These are phyloP conservation scores for Saccharomycopsis fodiens DNA, from an alignment of 805 yeast genomes.

Conservation along the genomic window DNA sequence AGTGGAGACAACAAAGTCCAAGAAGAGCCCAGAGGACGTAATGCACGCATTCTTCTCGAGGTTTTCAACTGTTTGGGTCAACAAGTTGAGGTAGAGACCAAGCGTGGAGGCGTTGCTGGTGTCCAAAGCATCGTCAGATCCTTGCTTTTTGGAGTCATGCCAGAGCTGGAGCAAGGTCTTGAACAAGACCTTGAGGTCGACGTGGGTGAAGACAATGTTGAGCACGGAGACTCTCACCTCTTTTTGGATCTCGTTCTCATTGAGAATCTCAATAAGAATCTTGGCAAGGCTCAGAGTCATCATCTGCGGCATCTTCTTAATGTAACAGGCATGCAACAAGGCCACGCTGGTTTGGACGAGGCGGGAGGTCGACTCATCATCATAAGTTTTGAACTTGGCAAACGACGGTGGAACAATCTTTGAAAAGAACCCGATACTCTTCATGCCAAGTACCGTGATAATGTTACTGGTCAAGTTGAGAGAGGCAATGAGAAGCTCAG, in stretches of 20 bases:
- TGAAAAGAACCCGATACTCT: constrained; percentile 77
- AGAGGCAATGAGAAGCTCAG: constrained; percentile 67
- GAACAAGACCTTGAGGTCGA: constrained; percentile 59
- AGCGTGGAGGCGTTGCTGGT: constrained; percentile 37
- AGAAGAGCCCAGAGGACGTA: constrained; percentile 52
- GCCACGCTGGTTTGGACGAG: constrained; percentile 64
- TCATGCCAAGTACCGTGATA: constrained; percentile 73
- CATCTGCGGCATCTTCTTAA: constrained; percentile 82
- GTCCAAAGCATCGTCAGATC: constrained; percentile 28
- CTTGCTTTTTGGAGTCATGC: too few species aligned
- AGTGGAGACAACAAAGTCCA: constrained; percentile 59
- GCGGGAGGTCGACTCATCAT: constrained; percentile 25
- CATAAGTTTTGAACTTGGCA: constrained; percentile 40
- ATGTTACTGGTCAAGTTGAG: constrained; percentile 64
- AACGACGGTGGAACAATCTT: constrained; percentile 73
- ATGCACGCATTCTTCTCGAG: constrained; percentile 67
- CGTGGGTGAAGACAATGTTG: constrained; percentile 52
- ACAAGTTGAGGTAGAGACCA: constrained; percentile 60
- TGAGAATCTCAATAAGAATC: constrained; percentile 50
- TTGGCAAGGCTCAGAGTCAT: constrained; percentile 61
- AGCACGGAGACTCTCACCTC: constrained; percentile 55
- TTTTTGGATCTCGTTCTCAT: constrained; percentile 51
- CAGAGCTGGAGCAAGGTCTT: constrained; percentile 58
- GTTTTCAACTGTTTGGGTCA: constrained; percentile 58
- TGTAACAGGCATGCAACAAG: constrained; percentile 62